Evolutionary conservation across 2,329 filamentous ascomycete genomes (phyloP), one percentile per base, ranked within the genome.

Genomic region (Stachybotrys elegans): DNA sequence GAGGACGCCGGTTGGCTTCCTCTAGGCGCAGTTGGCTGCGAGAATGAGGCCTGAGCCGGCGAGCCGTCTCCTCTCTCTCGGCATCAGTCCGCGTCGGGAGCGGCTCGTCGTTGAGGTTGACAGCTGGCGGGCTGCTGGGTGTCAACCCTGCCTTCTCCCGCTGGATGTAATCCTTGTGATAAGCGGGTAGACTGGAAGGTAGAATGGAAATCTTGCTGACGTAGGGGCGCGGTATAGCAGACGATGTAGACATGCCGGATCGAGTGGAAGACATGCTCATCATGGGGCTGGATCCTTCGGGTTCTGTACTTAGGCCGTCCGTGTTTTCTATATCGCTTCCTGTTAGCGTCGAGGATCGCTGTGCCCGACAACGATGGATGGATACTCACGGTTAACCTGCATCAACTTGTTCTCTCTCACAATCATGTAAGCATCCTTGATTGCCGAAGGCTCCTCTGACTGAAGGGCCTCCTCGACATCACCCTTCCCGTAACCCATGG

Each of bases 351-450:
- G 62, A 53, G 23, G 60, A 59, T 22, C 11, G 20, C 40, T 14
- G 20, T n/a, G n/a, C n/a, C n/a, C n/a, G n/a, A n/a, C n/a, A n/a
- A 22, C 36, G 55, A 47, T 16, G 51, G 13, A 43, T 7, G 22
- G 14, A 39, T 40, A 81, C 88, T 81, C 73, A 94, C 88, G 90
- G 63, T 90, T 95, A 44, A 84, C 84, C 63, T 91, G 87, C 91
- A 97, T 97, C 62, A 97, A 79, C 65, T 96, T 93, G 62, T 97
- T 97, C 67, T 98, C 93, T 43, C 92, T 83, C 21, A 98, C 89
- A 63, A 98, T 98, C 68, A 96, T 84, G 69, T 97, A 98, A 2
- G 93, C 93, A 67, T 98, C 93, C 69, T 98, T 98, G 73, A 98
- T 96, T 11, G 93, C 91, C 46, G 91, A 97, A 12, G 93, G 93